These are phyloP conservation scores for Tylopilus felleus DNA, from an alignment of 768 basidiomycete species.

Conservation along the genomic window DNA sequence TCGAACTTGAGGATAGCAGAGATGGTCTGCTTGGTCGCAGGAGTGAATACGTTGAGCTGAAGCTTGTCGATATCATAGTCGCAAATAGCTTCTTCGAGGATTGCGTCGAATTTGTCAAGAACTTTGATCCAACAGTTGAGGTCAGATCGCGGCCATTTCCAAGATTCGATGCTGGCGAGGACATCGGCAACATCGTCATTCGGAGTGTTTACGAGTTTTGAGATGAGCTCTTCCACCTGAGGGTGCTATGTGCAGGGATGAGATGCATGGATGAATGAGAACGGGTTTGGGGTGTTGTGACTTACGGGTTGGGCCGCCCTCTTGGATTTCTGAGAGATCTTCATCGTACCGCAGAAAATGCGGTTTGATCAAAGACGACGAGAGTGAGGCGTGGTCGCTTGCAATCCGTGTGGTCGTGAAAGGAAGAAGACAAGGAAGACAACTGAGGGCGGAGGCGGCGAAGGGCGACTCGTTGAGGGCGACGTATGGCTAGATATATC, in stretches of 20 bases:
- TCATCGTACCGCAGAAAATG: slow-evolving; percentile 67
- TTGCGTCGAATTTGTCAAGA: slow-evolving; percentile 90
- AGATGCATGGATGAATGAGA: slow-evolving; percentile 6
- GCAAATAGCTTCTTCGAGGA: slow-evolving; percentile 77
- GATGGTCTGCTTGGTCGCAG: slow-evolving; percentile 67
- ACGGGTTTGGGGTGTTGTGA: slow-evolving; percentile 11
- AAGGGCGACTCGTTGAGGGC: slow-evolving; percentile 16
- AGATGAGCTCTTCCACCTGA: slow-evolving; percentile 78
- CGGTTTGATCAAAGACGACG: slow-evolving; percentile 26
- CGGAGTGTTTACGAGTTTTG: slow-evolving; percentile 58
- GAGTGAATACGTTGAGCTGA: slow-evolving; percentile 76
- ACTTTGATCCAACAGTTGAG: slow-evolving; percentile 95
- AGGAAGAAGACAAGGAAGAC: slow-evolving; percentile 13
- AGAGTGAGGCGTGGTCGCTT: neutral
- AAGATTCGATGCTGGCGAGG: slow-evolving; percentile 67
- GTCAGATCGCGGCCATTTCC: slow-evolving; percentile 97
- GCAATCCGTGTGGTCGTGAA: slow-evolving; percentile 6
- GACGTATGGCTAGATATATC: slow-evolving; percentile 31
- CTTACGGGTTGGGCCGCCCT: slow-evolving; percentile 74
- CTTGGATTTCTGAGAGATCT: slow-evolving; percentile 84
- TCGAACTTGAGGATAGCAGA: slow-evolving; percentile 86
- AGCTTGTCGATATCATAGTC: slow-evolving; percentile 85
- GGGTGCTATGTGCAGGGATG: slow-evolving; percentile 51
- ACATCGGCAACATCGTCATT: slow-evolving; percentile 70
- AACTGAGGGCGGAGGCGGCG: neutral